These are phyloP conservation scores for Rubroshorea leprosula DNA, from an alignment of 345 rosid genomes.

Conservation along the genomic window DNA sequence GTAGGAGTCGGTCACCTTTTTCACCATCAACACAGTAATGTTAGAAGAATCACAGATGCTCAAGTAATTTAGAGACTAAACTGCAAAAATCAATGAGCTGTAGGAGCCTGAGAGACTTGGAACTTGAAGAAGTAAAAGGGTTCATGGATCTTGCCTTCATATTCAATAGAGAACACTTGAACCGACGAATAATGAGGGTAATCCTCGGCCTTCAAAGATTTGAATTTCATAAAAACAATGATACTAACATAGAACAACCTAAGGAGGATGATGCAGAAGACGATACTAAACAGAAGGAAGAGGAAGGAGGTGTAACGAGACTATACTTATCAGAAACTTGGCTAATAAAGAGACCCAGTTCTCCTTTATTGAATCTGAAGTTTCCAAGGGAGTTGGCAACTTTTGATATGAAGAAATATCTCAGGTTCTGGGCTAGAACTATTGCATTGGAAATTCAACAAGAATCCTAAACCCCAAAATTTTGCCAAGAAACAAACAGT, in stretches of 20 bases:
- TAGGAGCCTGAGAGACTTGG: constrained; percentile 42
- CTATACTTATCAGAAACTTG: constrained; percentile 70
- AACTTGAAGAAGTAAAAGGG: constrained; percentile 67
- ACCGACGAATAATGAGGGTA: constrained; percentile 39
- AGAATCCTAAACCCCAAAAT: constrained; percentile 26
- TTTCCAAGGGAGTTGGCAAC: constrained; percentile 29
- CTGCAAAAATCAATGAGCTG: constrained; percentile 36
- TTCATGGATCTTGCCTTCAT: constrained; percentile 57
- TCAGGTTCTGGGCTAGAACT: constrained; percentile 56
- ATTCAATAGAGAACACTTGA: constrained; percentile 42
- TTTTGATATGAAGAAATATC: constrained; percentile 49
- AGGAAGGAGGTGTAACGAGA: constrained; percentile 22
- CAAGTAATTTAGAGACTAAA: neutral
- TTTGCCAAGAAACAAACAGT: no score
- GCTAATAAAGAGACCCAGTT: constrained; percentile 52
- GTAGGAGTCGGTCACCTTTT: constrained; percentile 39
- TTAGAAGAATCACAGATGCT: constrained; percentile 10
- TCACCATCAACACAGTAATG: constrained; percentile 26
- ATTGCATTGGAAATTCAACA: constrained; percentile 44
- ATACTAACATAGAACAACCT: neutral
- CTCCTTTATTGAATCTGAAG: constrained; percentile 39
- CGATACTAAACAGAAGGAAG: constrained; percentile 19
- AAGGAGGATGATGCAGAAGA: neutral
- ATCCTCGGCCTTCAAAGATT: constrained; percentile 55
- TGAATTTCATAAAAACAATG: constrained; percentile 12